These are phyloP conservation scores for Thraustotheca clavata DNA, from an alignment of 352 stramenopile genomes.

Conservation along the genomic window DNA sequence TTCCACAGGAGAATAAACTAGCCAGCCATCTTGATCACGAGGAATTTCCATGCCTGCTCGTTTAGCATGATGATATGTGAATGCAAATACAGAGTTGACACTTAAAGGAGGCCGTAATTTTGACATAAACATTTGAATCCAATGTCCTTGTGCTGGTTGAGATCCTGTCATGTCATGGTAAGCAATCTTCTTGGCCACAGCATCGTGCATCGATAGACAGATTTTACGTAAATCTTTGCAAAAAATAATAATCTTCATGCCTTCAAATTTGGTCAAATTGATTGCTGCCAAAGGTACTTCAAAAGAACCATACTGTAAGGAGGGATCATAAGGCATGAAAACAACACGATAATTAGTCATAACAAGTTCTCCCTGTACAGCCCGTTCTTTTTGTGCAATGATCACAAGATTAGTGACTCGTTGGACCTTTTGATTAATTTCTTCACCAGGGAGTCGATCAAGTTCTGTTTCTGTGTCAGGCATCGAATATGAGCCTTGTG, in stretches of 20 bases:
- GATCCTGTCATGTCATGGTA: conserved; percentile 73
- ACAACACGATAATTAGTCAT: conserved; percentile 79
- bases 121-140: conserved; percentile 67
- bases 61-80: conserved; percentile 74
- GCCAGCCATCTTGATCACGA: conserved; percentile 65
- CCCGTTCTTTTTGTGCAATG: conserved; percentile 72
- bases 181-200: conserved; percentile 71
- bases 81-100: conserved; percentile 65
- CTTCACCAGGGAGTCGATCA: conserved; percentile 43
- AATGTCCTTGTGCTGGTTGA: conserved; percentile 64
- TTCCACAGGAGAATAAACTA: conserved; percentile 67
- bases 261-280: conserved; percentile 65
- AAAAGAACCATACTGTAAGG: conserved; percentile 79
- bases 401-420: conserved; percentile 79
- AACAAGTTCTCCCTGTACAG: conserved; percentile 74
- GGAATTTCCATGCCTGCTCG: conserved; percentile 31
- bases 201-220: conserved; percentile 77
- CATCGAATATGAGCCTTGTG: neutral
- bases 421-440: conserved; percentile 70
- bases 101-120: conserved; percentile 74
- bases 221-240: conserved; percentile 78
- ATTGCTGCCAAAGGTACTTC: conserved; percentile 71
- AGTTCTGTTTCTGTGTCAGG: conserved; percentile 19
- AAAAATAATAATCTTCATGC: conserved; percentile 68
- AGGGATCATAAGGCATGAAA: conserved; percentile 78